Evolutionary conservation across 2,329 filamentous ascomycete species (phyloP).

Genomic region (Pseudogymnoascus sp.): DNA sequence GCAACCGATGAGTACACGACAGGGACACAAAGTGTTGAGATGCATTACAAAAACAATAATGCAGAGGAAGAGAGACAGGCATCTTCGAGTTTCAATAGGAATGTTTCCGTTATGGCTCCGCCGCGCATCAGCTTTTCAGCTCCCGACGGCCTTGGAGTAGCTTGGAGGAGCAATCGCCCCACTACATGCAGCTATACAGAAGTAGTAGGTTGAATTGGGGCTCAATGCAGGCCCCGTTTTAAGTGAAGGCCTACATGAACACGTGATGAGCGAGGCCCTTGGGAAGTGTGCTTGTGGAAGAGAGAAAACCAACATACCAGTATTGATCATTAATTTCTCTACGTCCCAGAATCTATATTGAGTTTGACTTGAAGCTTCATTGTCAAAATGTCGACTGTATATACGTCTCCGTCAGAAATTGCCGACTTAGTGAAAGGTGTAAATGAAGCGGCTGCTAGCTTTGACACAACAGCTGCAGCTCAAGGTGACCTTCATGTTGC

Average conservation of each 20-base stretch:
- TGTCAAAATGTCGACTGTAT: conserved; percentile 16
- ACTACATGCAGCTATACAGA: background rate
- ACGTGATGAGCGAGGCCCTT: background rate
- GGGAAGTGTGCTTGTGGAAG: background rate
- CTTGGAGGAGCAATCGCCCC: background rate
- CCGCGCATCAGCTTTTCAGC: background rate
- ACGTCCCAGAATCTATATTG: background rate
- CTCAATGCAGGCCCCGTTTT: background rate
- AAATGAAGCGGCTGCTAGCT: conserved; percentile 15
- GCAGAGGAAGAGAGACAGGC: background rate
- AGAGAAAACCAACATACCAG: background rate
- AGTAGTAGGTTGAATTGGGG: background rate
- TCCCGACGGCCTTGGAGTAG: background rate
- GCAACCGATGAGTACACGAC: background rate
- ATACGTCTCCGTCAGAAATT: conserved; percentile 14
- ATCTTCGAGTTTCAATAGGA: background rate
- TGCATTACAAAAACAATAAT: background rate
- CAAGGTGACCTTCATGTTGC: conserved; percentile 15
- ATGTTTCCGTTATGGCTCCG: background rate
- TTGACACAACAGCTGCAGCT: conserved; percentile 11
- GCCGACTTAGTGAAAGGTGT: conserved; percentile 16
- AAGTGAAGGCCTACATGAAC: background rate
- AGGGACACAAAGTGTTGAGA: background rate
- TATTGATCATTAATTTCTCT: background rate
- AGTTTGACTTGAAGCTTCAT: background rate